These are phyloP conservation scores for Corynespora cassiicola DNA, from an alignment of 2,329 filamentous ascomycete species.

Conservation along the genomic window DNA sequence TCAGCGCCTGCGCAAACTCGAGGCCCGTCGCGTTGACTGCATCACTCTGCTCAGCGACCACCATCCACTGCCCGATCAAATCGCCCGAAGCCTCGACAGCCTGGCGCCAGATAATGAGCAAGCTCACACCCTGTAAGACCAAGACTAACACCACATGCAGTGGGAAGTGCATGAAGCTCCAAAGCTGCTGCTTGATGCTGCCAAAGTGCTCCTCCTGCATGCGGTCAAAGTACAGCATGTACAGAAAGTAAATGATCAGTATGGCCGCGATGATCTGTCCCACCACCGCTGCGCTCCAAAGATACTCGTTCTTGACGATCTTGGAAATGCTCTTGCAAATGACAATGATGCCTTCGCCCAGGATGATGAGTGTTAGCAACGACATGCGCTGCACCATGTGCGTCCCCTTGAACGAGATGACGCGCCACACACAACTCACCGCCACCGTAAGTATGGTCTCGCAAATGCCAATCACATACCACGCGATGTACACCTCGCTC, in stretches of 20 bases:
- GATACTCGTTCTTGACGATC: slow-evolving; percentile 40
- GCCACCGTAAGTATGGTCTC: slow-evolving; percentile 39
- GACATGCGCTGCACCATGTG: slow-evolving; percentile 47
- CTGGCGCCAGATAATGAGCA: slow-evolving; percentile 41
- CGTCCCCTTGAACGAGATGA: slow-evolving; percentile 47
- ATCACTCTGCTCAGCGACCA: too few species aligned
- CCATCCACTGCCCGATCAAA: too few species aligned
- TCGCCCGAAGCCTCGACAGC: slow-evolving; percentile 26
- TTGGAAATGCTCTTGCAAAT: slow-evolving; percentile 41
- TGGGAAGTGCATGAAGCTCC: slow-evolving; percentile 39
- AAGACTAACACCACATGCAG: slow-evolving; percentile 36
- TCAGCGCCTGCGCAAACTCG: slow-evolving; percentile 14
- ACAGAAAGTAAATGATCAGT: slow-evolving; percentile 43
- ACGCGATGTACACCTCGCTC: slow-evolving; percentile 52
- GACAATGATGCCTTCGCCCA: slow-evolving; percentile 48
- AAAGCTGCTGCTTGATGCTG: slow-evolving; percentile 40
- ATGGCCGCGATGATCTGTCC: slow-evolving; percentile 40
- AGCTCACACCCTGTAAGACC: slow-evolving; percentile 38
- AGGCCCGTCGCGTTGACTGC: slow-evolving; percentile 5
- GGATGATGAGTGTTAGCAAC: slow-evolving; percentile 47
- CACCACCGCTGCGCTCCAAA: slow-evolving; percentile 33
- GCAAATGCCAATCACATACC: slow-evolving; percentile 57
- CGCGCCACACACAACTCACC: slow-evolving; percentile 39
- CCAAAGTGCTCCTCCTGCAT: slow-evolving; percentile 39
- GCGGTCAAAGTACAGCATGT: slow-evolving; percentile 44